These are phyloP conservation scores for Agastache rugosa DNA, from an alignment of 257 asterid genomes.

Conservation along the genomic window DNA sequence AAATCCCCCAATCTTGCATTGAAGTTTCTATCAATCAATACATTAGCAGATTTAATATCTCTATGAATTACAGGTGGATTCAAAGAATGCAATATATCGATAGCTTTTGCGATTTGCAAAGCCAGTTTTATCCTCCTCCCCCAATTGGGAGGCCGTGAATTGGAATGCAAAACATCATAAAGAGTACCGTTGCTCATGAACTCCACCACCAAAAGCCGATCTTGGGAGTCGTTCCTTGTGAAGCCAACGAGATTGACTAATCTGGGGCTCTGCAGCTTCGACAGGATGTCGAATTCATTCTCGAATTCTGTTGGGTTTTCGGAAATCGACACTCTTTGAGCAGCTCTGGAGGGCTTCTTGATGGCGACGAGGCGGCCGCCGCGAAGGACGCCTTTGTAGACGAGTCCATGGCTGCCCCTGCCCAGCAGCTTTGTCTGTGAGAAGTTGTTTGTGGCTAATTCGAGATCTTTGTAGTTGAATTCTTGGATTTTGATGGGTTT, in stretches of 20 bases:
- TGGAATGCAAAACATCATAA: constrained; percentile 70
- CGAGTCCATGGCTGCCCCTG: constrained; percentile 85
- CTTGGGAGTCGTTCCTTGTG: constrained; percentile 46
- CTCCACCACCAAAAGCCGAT: constrained; percentile 77
- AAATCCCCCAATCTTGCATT: constrained; percentile 87
- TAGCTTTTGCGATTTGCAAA: constrained; percentile 72
- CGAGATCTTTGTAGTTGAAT: constrained; percentile 76
- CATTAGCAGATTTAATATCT: constrained; percentile 83
- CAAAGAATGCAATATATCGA: constrained; percentile 66
- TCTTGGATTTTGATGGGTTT: constrained; percentile 64
- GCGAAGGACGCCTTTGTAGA: constrained; percentile 76
- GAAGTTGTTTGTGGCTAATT: constrained; percentile 79
- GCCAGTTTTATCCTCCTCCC: constrained; percentile 77
- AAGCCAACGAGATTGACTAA: constrained; percentile 84
- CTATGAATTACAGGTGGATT: constrained; percentile 79
- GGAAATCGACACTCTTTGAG: constrained; percentile 38
- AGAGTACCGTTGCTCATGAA: constrained; percentile 90
- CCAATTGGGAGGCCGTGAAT: constrained; percentile 69
- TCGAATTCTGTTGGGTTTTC: constrained; percentile 69
- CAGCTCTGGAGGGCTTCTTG: constrained; percentile 65
- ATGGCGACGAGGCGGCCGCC: constrained; percentile 77
- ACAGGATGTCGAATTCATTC: constrained; percentile 74
- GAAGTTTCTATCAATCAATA: constrained; percentile 70
- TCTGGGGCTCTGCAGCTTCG: constrained; percentile 67
- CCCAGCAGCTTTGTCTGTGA: constrained; percentile 72